Evolutionary conservation across 2,329 filamentous ascomycete species (phyloP).

Genomic region (Trichoderma sp.): DNA sequence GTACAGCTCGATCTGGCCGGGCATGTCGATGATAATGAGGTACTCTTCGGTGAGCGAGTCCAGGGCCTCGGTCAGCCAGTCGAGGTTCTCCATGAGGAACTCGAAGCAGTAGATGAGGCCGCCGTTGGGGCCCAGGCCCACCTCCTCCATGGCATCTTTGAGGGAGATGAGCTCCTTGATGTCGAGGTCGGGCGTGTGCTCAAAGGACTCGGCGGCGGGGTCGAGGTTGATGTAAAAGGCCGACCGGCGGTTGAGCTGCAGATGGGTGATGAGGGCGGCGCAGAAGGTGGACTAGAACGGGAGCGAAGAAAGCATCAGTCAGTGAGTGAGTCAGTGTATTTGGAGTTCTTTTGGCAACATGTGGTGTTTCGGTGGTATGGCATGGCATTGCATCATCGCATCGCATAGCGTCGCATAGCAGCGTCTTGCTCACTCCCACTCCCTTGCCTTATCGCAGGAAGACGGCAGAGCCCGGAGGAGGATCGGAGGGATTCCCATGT

Average conservation of each 20-base stretch:
- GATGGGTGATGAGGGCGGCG: slow-evolving; percentile 86
- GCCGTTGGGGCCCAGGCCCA: slow-evolving; percentile 85
- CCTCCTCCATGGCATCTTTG: slow-evolving; percentile 95
- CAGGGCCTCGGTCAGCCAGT: slow-evolving; percentile 83
- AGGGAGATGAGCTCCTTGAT: slow-evolving; percentile 94
- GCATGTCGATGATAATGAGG: slow-evolving; percentile 97
- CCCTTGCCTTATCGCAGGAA: neutral
- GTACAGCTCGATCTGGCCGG: slow-evolving; percentile 97
- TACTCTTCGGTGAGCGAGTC: slow-evolving; percentile 90
- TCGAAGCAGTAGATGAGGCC: slow-evolving; percentile 96
- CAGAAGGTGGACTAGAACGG: slow-evolving; percentile 81
- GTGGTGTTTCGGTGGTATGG: neutral
- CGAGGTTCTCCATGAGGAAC: slow-evolving; percentile 89
- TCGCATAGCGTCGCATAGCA: neutral
- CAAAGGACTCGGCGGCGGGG: slow-evolving; percentile 89
- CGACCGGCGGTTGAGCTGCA: slow-evolving; percentile 85
- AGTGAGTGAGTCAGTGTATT: neutral
- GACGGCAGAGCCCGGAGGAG: neutral
- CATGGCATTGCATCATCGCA: neutral
- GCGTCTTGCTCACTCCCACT: neutral
- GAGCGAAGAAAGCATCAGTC: neutral
- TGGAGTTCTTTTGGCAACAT: neutral
- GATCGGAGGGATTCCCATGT: neutral
- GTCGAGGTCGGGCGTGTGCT: slow-evolving; percentile 87
- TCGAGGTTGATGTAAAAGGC: slow-evolving; percentile 98